Base-by-base conservation (phyloP, 331 rosid genomes). In the Dryas integrifolia region DNA sequence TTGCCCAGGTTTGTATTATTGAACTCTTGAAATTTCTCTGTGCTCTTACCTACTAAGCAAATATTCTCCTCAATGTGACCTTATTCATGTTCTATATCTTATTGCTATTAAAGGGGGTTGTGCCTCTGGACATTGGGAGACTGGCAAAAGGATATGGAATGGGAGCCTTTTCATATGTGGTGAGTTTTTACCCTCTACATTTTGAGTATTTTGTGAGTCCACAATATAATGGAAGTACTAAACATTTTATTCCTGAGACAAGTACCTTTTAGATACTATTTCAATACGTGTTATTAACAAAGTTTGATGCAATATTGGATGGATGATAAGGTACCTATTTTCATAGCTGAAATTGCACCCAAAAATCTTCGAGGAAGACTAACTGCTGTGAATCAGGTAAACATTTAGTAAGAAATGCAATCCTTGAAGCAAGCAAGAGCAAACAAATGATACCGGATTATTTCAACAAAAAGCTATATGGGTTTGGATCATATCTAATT, bases 151-250 rank as follows among this genome's bases (percentile, higher is more conserved):
- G 98, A 78, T 94, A 89, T 76, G 98, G 96, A 82, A 94, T 92
- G 95, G 98, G 98, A 66, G 85, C 91, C 51, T 94, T 86, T 77
- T 94, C 98, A 65, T 94, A 85, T 50, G 91, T 91, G 92, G 97
- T 94, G 69, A 49, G 79, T 77, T 56, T 0, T 53, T 55, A 47
- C 56, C 61, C 75, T 57, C 72, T 49, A 55, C 9, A 35, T 7
- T 35, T 59, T 59, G 44, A 59, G 21, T 15, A 40, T 61, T 40
- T 40, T 40, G 15, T 15, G 30, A 62, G 49, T 26, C 26, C 48
- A 62, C 15, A 38, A 8, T 16, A 59, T 62, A 9, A 16, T 18
- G 26, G 43, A 51, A 51, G 56, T 30, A 30, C 35, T 5, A 44
- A 44, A 5, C 6, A 44, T 44, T 44, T 44, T 44, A 44, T 44